Evolutionary conservation across 176 grass and related monocot species (phyloP), one percentile per base, ranked within the genome.

Genomic region (Paspalum vaginatum): DNA sequence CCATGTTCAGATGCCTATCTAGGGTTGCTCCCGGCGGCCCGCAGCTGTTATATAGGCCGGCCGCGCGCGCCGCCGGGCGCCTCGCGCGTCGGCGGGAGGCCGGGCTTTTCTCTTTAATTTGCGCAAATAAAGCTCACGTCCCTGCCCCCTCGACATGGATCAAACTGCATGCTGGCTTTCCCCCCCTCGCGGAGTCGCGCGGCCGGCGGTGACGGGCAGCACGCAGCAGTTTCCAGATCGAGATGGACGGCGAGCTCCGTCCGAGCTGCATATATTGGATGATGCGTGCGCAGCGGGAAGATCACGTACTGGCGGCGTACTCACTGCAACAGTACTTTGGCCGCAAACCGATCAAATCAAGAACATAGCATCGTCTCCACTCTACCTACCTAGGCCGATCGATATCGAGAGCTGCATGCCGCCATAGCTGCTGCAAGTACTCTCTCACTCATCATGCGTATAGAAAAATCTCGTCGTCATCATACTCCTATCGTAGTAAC

Each of bases 11-110:
- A n/a, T n/a, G 11, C 24, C 38, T 50, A 63, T 51, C 56, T 46
- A 75, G 45, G 51, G 70, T 42, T 42, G 63, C 68, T 27, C 85
- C 71, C 32, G 32, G 32, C 32, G 18, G 17, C 51, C 21, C 78
- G 87, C 88, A 78, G 87, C 87, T 85, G 49, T 89, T 89, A 89
- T 60, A 68, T 88, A 11, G 55, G 55, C 9, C 55, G n/a, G 55
- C 55, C 20, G 18, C 18, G 52, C 51, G 1, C 50, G 6, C 7
- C 2, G 7, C 8, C 18, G 8, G 16, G 12, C 48, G 5, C 41
- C 68, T 42, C 20, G 56, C 59, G 9, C 76, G 17, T 45, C 85
- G 65, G 76, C 84, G 80, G 56, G 74, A 82, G 77, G 77, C 78
- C 79, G 48, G 80, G 83, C 83, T 81, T 91, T 87, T 41, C 15